Base-by-base conservation (phyloP, 148 eudicot species). In the Dysphania ambrosioides region DNA sequence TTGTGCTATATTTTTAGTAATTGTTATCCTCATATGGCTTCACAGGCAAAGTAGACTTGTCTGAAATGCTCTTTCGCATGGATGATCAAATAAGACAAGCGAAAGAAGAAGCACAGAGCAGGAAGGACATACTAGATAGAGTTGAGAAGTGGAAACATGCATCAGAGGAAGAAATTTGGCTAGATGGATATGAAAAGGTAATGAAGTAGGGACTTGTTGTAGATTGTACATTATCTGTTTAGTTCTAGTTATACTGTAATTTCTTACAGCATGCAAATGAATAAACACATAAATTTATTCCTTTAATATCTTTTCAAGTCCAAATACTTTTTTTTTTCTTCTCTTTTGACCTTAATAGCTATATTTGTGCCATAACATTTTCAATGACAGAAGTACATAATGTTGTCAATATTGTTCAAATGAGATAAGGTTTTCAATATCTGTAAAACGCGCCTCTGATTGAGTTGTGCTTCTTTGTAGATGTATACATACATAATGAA, bases 121-220 rank as follows among this genome's bases (percentile, higher is more conserved):
- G 96, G 81, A 93, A 86, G 80, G 97, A 93, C 77, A 87, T 93
- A 70, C 81, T 93, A 75, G 97, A 93, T 67, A 93, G 86, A 80
- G 91, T 87, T 78, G 97, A 93, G 82, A 93, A 93, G 81, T 93
- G 98, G 96, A 93, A 77, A 77, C 87, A 84, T 82, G 98, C 92
- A 29, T 80, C 84, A 69, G 89, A 89, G 72, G 98, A 93, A 83
- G 98, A 90, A 82, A 85, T 31, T 68, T 93, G 98, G 98, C 91
- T 93, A 62, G 96, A 88, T 76, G 89, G 84, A 80, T 93, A 93
- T 81, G 96, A 93, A 80, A 86, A 85, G 90, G 98, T 93, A 85
- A 75, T n/a, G 5, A n/a, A 6, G 10, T 18, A 59, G 5, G 38
- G 11, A 30, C n/a, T 26, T 24, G 11, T 75, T 58, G 55, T 29